These are phyloP conservation scores for Dendrobium huoshanense DNA, from an alignment of 106 monocot species.

Conservation along the genomic window DNA sequence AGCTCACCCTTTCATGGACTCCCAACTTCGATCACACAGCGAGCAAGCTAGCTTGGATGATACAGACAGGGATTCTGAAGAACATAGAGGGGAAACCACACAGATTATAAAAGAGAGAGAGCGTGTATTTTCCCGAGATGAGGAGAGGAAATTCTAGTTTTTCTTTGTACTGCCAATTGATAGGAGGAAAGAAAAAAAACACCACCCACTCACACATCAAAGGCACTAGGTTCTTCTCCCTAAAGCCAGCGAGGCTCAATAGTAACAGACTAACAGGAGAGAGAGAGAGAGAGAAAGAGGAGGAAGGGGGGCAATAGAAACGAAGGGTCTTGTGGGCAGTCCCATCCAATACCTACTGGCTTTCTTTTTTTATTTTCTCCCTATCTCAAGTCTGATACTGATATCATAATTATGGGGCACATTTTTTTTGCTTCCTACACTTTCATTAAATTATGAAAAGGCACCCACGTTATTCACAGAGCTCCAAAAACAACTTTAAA, in stretches of 20 bases:
- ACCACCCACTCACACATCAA: constrained; percentile 39
- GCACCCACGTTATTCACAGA: background rate
- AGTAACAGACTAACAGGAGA: constrained; percentile 17
- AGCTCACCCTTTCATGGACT: constrained; percentile 13
- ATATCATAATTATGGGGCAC: background rate
- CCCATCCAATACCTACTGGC: background rate
- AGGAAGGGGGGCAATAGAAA: background rate
- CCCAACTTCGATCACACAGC: background rate
- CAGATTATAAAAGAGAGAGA: background rate
- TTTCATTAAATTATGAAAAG: background rate
- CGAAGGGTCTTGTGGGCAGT: background rate
- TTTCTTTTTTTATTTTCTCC: background rate
- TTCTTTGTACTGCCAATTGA: background rate
- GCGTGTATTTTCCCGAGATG: too few relatives aligned
- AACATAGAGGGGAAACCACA: background rate
- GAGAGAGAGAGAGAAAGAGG: constrained; percentile 8
- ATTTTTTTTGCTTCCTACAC: background rate
- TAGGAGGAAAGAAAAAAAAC: constrained; percentile 7
- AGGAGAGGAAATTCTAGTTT: background rate
- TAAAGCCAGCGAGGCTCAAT: constrained; percentile 19
- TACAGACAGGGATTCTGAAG: background rate
- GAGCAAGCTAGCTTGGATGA: background rate
- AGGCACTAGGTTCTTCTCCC: constrained; percentile 44
- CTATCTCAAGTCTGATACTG: background rate
- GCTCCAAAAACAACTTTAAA: too few relatives aligned